Conservation (phyloP, 805 yeast genomes). For the Kazachstania viticola region DNA sequence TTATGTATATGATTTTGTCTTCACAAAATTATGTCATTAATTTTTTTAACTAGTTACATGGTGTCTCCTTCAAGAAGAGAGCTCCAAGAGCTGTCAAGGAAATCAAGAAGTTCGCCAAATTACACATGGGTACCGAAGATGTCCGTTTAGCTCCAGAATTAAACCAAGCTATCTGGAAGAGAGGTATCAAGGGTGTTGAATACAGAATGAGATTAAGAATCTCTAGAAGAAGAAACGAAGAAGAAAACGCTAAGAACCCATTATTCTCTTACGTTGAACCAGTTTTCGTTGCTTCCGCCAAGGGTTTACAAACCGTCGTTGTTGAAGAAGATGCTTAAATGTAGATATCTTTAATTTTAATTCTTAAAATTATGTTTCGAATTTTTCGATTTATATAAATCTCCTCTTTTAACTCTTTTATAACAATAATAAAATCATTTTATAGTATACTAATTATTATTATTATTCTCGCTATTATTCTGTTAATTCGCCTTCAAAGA, state of each 20-base stretch:
- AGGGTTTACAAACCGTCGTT: constrained; percentile 97
- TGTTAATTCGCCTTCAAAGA: too few relatives aligned
- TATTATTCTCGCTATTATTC: too few relatives aligned
- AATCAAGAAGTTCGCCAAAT: constrained; percentile 94
- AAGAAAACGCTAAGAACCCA: constrained; percentile 97
- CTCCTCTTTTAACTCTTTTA: too few relatives aligned
- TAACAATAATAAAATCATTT: too few relatives aligned
- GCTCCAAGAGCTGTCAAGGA: constrained; percentile 99
- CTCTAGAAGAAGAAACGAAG: constrained; percentile 99
- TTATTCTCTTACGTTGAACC: constrained; percentile 97
- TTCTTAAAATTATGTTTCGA: too few relatives aligned
- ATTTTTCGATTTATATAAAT: too few relatives aligned
- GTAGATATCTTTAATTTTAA: too few relatives aligned
- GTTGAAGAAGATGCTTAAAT: constrained; percentile 62
- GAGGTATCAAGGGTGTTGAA: constrained; percentile 99
- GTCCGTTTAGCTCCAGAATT: constrained; percentile 98
- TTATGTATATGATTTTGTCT: too few relatives aligned
- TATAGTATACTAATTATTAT: too few relatives aligned
- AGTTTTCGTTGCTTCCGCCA: constrained; percentile 85
- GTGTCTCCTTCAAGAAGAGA: constrained; percentile 98
- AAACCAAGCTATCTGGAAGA: constrained; percentile 97
- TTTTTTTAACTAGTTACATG: constrained; percentile 58
- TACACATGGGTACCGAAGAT: constrained; percentile 98
- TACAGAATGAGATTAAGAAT: constrained; percentile 97
- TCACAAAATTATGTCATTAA: neutral